Conservation (phyloP, 257 asterid genomes). For the Solanum neorickii region DNA sequence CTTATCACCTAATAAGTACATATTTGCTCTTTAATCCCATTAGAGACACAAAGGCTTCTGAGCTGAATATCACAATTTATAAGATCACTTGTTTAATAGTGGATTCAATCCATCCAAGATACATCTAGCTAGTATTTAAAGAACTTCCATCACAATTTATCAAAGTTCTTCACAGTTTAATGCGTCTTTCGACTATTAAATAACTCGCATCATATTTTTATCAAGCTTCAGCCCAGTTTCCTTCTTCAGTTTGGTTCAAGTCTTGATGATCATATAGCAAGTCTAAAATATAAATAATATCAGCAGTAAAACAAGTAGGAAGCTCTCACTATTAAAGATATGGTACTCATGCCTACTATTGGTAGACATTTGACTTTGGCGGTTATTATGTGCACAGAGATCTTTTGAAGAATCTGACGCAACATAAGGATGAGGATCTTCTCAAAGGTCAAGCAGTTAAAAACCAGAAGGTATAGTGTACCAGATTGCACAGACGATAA, state of each 20-base stretch:
- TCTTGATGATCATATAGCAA: not conserved
- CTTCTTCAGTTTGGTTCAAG: not conserved
- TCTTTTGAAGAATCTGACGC: constrained; percentile 56
- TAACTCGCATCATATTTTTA: not conserved
- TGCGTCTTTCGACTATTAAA: not conserved
- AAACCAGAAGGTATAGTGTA: constrained; percentile 61
- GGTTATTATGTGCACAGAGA: constrained; percentile 33
- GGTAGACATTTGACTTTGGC: not conserved
- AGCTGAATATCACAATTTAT: not conserved
- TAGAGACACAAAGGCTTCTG: not conserved
- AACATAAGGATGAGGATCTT: constrained; percentile 68
- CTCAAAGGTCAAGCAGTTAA: constrained; percentile 79
- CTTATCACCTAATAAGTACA: not conserved
- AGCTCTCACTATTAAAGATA: not conserved
- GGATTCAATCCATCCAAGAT: not conserved
- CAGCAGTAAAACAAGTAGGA: not conserved
- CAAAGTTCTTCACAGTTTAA: not conserved
- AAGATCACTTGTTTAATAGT: not conserved
- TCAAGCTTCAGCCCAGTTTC: not conserved
- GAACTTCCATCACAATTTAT: not conserved
- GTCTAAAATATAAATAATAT: not conserved
- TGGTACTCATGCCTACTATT: not conserved
- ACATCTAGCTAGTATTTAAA: not conserved
- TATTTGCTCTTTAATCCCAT: not conserved
- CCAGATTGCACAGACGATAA: not conserved